phyloP scores from a whole-genome alignment of 495 filamentous ascomycete genomes.

The Bathelium albidoporum region DNA sequence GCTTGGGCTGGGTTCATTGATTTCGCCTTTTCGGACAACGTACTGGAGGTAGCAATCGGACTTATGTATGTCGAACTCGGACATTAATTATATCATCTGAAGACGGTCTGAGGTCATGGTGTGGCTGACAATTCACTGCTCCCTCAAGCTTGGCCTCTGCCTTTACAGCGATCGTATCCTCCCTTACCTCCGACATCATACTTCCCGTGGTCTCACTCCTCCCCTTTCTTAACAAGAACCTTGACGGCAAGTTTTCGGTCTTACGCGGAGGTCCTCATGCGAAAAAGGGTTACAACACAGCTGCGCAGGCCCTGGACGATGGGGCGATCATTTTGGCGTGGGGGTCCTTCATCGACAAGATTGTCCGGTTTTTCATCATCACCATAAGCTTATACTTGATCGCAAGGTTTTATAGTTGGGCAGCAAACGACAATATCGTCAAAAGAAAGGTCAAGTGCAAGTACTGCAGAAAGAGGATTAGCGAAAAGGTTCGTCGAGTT shows the following conservation, averaged over 20 bases:
- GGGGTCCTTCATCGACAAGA: constrained; percentile 48
- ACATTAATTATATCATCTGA: not conserved
- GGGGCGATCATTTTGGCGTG: constrained; percentile 28
- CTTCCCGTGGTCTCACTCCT: constrained; percentile 59
- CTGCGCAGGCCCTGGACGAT: constrained; percentile 49
- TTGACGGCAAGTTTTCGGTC: constrained; percentile 67
- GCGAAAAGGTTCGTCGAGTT: constrained; percentile 45
- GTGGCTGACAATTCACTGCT: not conserved
- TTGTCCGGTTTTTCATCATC: constrained; percentile 56
- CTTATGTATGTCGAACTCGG: not conserved
- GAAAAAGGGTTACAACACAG: constrained; percentile 35
- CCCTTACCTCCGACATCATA: constrained; percentile 60
- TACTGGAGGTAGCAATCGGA: constrained; percentile 4
- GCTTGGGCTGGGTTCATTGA: constrained; percentile 5
- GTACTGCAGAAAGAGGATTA: constrained; percentile 60
- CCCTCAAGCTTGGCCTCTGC: constrained; percentile 51
- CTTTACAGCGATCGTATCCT: constrained; percentile 63
- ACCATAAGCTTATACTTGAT: constrained; percentile 55
- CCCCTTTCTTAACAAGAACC: constrained; percentile 58
- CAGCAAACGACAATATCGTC: constrained; percentile 56
- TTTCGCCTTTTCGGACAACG: constrained; percentile 5
- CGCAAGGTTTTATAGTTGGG: constrained; percentile 53
- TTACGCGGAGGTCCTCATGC: constrained; percentile 46
- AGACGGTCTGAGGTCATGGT: not conserved
- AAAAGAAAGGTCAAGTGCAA: constrained; percentile 60